Evolutionary conservation across 2,329 filamentous ascomycete genomes (phyloP), one percentile per base, ranked within the genome.

Genomic region (Periconia digitata): DNA sequence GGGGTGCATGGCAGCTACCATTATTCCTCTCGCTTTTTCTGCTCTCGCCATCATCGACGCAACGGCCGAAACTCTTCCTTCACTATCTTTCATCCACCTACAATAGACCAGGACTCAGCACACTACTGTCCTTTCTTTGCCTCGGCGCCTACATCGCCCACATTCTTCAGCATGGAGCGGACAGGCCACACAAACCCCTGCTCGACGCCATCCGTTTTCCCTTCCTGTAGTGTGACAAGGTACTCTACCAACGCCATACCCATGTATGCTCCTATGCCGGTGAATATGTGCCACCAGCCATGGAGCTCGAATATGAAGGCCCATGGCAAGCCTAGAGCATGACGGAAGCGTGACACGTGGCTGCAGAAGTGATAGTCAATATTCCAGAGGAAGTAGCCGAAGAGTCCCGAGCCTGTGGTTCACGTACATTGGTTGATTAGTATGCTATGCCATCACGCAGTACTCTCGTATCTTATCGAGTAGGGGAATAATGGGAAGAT

Each of bases 211-310:
- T 56, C 58, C 3, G 54, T 63, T 34, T 55, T 55, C 6, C 59
- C 64, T 18, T 66, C 63, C 17, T 64, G 56, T 7, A 66, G 55
- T 0, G 67, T 69, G 22, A 68, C 65, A 7, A 72, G 58, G 37
- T 70, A 69, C 55, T 72, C 69, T 1, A 66, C 64, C 2, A 71
- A 46, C 24, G 68, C 67, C 66, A 72, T 72, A 16, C 69, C 69
- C 2, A 64, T 60, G 20, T 74, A 74, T 4, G 81, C 80, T 1
- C 79, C 77, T 17, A 81, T 69, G 0, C 80, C 83, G 0, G 82
- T 85, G 21, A 84, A 67, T 15, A 85, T 66, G 56, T 85, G 83
- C 83, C 83, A 85, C 83, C 82, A 85, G 1, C 81, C 83, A 57
- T 85, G 83, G 13, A 85, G 59, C 66, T 85, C 83, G 4, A 85